phyloP scores from a whole-genome alignment of 2,329 filamentous ascomycete species.

The Conoideocrella luteorostrata region DNA sequence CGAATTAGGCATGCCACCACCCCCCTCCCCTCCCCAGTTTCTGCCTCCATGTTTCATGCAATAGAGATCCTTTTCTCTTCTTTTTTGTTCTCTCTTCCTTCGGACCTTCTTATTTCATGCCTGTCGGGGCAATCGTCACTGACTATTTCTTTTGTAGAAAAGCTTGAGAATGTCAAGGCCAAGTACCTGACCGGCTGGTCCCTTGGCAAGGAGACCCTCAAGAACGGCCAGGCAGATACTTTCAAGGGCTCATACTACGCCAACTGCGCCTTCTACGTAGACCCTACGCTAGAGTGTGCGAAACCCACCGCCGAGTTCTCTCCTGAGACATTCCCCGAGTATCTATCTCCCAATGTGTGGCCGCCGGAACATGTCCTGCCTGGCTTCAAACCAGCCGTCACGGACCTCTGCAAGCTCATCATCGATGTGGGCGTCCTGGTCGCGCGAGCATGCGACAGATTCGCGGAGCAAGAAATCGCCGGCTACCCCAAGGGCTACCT shows the following conservation, averaged over 20 bases:
- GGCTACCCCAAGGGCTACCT: constrained; percentile 74
- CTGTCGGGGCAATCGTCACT: background rate
- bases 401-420: constrained; percentile 72
- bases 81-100: background rate
- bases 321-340: constrained; percentile 68
- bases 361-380: constrained; percentile 62
- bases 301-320: constrained; percentile 53
- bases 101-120: too few species aligned
- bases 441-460: constrained; percentile 82
- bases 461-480: constrained; percentile 70
- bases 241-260: constrained; percentile 81
- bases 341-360: constrained; percentile 88
- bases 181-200: constrained; percentile 72
- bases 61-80: too few species aligned
- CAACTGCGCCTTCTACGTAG: constrained; percentile 73
- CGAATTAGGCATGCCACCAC: constrained; percentile 69
- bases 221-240: constrained; percentile 70
- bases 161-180: constrained; percentile 52
- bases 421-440: constrained; percentile 88
- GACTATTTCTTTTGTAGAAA: constrained; percentile 29
- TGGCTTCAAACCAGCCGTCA: constrained; percentile 66
- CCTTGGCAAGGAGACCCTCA: constrained; percentile 73
- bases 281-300: constrained; percentile 55
- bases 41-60: too few species aligned
- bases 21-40: too few species aligned